Percentiles rank a stretch among this genome's conserved stretches.
These are phyloP conservation scores for Fraxinus quadrangulata DNA, from an alignment of 257 asterid species.

Conservation along the genomic window DNA sequence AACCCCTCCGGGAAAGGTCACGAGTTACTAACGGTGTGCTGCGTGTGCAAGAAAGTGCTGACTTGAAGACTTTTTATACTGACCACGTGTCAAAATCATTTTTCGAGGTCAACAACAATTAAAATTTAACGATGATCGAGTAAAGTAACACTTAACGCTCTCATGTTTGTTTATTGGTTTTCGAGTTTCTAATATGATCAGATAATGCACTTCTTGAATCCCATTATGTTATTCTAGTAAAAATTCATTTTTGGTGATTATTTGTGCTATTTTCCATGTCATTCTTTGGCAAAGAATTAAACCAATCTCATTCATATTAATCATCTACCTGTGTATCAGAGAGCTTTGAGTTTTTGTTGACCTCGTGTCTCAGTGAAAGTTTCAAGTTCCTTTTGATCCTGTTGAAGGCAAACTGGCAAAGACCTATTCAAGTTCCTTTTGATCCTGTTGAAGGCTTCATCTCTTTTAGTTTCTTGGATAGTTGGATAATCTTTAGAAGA, in stretches of 20 bases:
- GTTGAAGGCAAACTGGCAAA: too few relatives aligned
- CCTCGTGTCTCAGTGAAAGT: neutral
- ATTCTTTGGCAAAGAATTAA: neutral
- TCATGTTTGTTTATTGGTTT: neutral
- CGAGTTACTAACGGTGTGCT: too few relatives aligned
- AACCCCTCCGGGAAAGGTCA: too few relatives aligned
- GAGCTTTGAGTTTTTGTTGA: slow-evolving; percentile 7
- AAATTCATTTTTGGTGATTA: neutral
- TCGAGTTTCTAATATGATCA: slow-evolving; percentile 10
- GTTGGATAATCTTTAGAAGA: too few relatives aligned
- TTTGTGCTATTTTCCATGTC: neutral
- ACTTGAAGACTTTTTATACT: too few relatives aligned
- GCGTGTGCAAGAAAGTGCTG: too few relatives aligned
- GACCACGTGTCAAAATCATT: too few relatives aligned
- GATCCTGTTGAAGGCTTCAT: too few relatives aligned
- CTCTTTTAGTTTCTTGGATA: too few relatives aligned
- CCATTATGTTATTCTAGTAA: neutral
- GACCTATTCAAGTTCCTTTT: too few relatives aligned
- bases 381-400: slow-evolving; percentile 13
- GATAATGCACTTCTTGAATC: neutral
- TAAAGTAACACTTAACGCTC: neutral
- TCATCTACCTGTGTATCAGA: neutral
- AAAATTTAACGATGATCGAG: neutral
- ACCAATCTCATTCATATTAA: neutral
- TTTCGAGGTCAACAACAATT: too few relatives aligned